These are phyloP conservation scores for Pythium aristosporum DNA, from an alignment of 352 stramenopile genomes.

Conservation along the genomic window DNA sequence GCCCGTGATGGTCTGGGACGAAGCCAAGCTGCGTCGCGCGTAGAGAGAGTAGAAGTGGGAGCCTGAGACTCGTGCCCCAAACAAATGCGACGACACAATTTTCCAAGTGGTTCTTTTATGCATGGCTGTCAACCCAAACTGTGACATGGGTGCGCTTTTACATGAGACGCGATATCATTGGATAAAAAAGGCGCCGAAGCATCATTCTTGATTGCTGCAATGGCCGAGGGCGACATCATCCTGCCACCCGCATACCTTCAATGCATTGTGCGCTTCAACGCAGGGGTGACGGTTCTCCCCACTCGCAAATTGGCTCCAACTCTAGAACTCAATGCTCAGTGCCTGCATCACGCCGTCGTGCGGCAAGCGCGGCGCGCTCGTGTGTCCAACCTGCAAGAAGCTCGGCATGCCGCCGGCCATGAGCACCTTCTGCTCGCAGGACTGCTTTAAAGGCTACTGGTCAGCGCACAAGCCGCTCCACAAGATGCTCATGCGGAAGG, in stretches of 20 bases:
- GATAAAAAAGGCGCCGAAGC: neutral
- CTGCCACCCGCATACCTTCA: neutral
- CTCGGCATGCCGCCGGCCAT: constrained; percentile 80
- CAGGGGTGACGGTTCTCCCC: neutral
- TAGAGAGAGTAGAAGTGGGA: neutral
- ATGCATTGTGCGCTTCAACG: too few species aligned
- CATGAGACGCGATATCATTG: neutral
- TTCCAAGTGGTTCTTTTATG: neutral
- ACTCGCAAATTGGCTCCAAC: neutral
- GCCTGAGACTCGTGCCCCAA: neutral
- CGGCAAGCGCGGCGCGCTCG: constrained; percentile 78
- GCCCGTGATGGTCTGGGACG: constrained; percentile 86
- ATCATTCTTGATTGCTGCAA: neutral
- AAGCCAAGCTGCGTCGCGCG: constrained; percentile 18
- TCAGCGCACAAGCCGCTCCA: constrained; percentile 95
- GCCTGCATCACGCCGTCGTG: constrained; percentile 72
- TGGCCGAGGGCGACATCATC: neutral
- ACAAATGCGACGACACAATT: neutral
- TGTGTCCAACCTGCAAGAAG: constrained; percentile 92
- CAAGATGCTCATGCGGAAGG: constrained; percentile 91
- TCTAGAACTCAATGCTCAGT: constrained; percentile 13
- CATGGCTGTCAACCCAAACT: neutral
- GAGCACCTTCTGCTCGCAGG: constrained; percentile 92
- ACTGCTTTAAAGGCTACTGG: constrained; percentile 98
- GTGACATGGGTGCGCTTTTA: neutral